Evolutionary conservation across 208 protist species (phyloP).

Genomic region (Trypanosoma brucei): DNA sequence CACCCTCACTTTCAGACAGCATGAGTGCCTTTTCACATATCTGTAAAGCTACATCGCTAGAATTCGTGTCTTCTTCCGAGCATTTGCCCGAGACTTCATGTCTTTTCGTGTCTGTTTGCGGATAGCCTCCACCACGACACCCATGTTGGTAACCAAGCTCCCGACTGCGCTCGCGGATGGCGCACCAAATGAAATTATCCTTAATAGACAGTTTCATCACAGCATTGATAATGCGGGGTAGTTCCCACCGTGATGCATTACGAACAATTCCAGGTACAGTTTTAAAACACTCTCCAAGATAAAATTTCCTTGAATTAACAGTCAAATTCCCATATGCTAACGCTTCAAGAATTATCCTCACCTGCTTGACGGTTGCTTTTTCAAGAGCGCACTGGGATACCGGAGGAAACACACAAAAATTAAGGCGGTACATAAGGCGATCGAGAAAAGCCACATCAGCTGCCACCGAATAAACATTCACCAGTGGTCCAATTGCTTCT

Average conservation of each 20-base stretch:
- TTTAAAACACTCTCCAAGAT: conserved; percentile 19
- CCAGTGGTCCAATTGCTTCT: conserved; percentile 5
- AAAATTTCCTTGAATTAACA: conserved; percentile 1
- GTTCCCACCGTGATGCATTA: conserved; percentile 8
- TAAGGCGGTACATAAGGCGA: conserved; percentile 13
- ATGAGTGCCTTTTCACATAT: conserved; percentile 17
- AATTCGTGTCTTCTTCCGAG: conserved; percentile 4
- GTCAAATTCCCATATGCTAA: conserved; percentile 20
- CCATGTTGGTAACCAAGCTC: conserved; percentile 15
- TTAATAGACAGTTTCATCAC: conserved; percentile 12
- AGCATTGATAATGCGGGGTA: conserved; percentile 10
- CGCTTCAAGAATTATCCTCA: conserved; percentile 20
- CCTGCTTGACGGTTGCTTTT: conserved; percentile 11
- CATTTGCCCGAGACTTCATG: background rate
- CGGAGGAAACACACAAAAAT: conserved; percentile 4
- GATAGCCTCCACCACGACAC: background rate
- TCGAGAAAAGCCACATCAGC: conserved; percentile 14
- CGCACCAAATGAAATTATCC: conserved; percentile 7
- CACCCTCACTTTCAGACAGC: background rate
- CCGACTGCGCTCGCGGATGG: conserved; percentile 8
- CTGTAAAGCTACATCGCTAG: conserved; percentile 8
- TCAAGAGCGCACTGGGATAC: conserved; percentile 8
- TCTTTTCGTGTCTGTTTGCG: background rate
- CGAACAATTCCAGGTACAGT: conserved; percentile 12
- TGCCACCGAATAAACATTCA: conserved; percentile 21